Evolutionary conservation across 2,329 filamentous ascomycete species (phyloP).

Genomic region (Didymellaceae sp.): DNA sequence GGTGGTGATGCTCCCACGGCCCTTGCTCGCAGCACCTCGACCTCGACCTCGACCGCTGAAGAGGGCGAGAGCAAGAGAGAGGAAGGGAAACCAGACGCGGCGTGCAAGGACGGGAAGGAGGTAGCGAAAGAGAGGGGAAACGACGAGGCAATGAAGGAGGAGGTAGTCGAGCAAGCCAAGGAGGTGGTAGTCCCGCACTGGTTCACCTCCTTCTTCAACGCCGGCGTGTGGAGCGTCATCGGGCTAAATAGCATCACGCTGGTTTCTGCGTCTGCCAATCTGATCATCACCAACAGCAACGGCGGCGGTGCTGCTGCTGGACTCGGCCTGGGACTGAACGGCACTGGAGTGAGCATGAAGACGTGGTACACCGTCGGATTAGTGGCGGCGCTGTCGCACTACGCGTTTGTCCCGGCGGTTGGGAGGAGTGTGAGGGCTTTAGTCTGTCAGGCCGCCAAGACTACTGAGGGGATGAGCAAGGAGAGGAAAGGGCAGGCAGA

Average conservation of each 20-base stretch:
- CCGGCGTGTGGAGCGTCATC: constrained; percentile 25
- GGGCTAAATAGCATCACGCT: constrained; percentile 27
- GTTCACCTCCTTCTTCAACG: constrained; percentile 32
- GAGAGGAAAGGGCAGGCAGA: constrained; percentile 3
- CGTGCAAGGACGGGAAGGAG: too few species aligned
- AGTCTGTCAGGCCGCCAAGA: constrained; percentile 23
- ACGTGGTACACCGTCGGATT: constrained; percentile 21
- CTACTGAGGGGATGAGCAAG: too few species aligned
- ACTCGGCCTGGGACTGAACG: constrained; percentile 1
- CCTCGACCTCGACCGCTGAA: too few species aligned
- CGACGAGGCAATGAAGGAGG: background rate
- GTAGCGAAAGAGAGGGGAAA: background rate
- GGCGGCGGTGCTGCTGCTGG: too few species aligned
- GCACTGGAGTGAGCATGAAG: too few species aligned
- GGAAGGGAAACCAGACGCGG: too few species aligned
- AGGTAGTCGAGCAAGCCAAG: constrained; percentile 15
- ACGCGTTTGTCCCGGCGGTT: constrained; percentile 29
- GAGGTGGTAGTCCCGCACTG: constrained; percentile 22
- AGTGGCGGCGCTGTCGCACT: constrained; percentile 29
- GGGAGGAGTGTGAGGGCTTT: constrained; percentile 19
- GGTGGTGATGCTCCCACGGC: background rate
- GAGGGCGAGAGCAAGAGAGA: too few species aligned
- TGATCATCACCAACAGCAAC: too few species aligned
- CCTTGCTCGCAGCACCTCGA: too few species aligned
- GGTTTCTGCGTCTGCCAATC: constrained; percentile 19